Evolutionary conservation across 345 rosid genomes (phyloP), one percentile per base, ranked within the genome.

Genomic region (Acer campestre): DNA sequence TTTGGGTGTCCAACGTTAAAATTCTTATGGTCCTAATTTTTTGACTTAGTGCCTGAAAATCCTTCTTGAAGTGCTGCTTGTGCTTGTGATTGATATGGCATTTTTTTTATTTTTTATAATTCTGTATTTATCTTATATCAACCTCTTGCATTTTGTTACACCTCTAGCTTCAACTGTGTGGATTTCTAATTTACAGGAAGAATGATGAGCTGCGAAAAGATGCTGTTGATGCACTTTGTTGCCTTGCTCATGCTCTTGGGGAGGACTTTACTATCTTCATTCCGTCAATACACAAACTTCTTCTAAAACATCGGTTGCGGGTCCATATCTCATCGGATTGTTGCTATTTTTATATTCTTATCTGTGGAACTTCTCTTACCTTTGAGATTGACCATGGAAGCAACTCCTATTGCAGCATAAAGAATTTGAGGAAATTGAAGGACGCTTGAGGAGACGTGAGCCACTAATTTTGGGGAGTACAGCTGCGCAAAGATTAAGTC

Each of bases 181-280:
- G 73, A 35, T 11, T 69, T 31, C 12, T 67, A 48, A 77, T 81
- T 76, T 73, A 29, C 89, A 96, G 99, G 85, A 94, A 90, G 83
- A 89, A 85, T 84, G 97, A 89, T 79, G 99, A 96, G 80, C 88
- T 96, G n/a, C 84, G 94, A 61, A 90, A 92, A 80, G 99, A 96
- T 87, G 97, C 97, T 81, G 97, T 96, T 25, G 97, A 96, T 83
- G 98, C 98, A 69, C 93, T 96, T 68, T 96, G 99, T 83, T 92
- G 99, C 85, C 88, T 96, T 85, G 98, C 98, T 70, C 91, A 92
- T 88, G 94, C 98, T 82, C 95, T 96, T 68, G 99, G 99, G 75
- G 99, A 91, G 87, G 99, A 96, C 80, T 96, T 96, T 80, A 91
- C 92, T 80, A 91, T 96, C 84, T 94, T 96, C 79, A 91, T 96